These are phyloP conservation scores for Cinchona pubescens DNA, from an alignment of 257 asterid genomes.

Conservation along the genomic window DNA sequence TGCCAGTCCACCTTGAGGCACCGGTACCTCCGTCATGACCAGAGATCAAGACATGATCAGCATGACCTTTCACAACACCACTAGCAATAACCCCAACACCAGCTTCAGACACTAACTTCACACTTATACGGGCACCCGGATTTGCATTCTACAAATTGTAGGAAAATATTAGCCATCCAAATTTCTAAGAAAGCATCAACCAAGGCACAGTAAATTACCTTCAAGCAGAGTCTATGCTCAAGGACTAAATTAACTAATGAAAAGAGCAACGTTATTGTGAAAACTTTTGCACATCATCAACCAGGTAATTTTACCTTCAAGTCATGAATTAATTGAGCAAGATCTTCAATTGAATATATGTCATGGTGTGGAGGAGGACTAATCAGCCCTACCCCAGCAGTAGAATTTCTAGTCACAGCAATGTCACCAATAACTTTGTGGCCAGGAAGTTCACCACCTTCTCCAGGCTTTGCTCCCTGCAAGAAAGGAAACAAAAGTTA, in stretches of 20 bases:
- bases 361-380: conserved; percentile 99
- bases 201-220: not conserved
- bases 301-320: too few relatives aligned
- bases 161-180: not conserved
- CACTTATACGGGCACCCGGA: conserved; percentile 95
- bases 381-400: conserved; percentile 97
- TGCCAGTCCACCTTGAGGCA: conserved; percentile 98
- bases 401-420: conserved; percentile 94
- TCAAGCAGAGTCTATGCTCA: not conserved
- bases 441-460: conserved; percentile 99
- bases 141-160: conserved; percentile 67
- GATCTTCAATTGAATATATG: conserved; percentile 97
- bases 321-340: conserved; percentile 95
- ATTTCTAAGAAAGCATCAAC: not conserved
- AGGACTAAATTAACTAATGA: not conserved
- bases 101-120: conserved; percentile 98
- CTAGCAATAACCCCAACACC: conserved; percentile 99
- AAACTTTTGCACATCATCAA: not conserved
- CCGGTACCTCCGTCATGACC: conserved; percentile 99
- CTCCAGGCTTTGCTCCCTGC: conserved; percentile 99
- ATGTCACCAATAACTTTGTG: conserved; percentile 98
- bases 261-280: not conserved
- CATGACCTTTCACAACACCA: conserved; percentile 98
- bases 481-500: conserved; percentile 30
- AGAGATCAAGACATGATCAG: conserved; percentile 93